Conservation (phyloP, 441 rosid genomes). For the Gossypium trilobum region DNA sequence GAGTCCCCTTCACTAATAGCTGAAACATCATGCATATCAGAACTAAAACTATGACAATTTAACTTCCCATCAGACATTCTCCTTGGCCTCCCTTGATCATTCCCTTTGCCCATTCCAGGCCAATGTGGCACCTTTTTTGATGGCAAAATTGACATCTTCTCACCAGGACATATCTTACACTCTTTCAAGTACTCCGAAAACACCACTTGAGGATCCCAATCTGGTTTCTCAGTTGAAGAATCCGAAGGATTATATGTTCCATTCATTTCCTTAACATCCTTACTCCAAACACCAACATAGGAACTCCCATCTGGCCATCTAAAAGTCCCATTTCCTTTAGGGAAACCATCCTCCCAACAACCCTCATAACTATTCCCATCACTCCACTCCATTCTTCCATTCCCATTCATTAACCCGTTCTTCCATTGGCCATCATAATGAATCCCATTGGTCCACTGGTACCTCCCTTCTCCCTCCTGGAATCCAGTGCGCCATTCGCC, state of each 20-base stretch:
- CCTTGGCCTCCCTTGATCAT: conserved; percentile 31
- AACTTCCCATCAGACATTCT: conserved; percentile 59
- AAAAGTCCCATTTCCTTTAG: conserved; percentile 79
- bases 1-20: conserved; percentile 23
- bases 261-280: conserved; percentile 56
- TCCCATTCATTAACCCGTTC: conserved; percentile 64
- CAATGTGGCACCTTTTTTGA: conserved; percentile 69
- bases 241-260: conserved; percentile 76
- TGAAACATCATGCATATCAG: conserved; percentile 16
- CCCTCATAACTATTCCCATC: conserved; percentile 83
- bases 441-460: conserved; percentile 75
- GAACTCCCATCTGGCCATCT: conserved; percentile 70
- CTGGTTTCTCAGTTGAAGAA: conserved; percentile 36
- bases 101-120: conserved; percentile 32
- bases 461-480: conserved; percentile 83
- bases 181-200: conserved; percentile 44
- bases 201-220: conserved; percentile 71
- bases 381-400: conserved; percentile 73
- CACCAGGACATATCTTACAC: conserved; percentile 46
- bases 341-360: conserved; percentile 77
- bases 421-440: conserved; percentile 74
- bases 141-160: conserved; percentile 53
- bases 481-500: conserved; percentile 83
- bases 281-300: conserved; percentile 85
- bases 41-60: conserved; percentile 29